Evolutionary conservation across 306 rosid species (phyloP), one percentile per base, ranked within the genome.

Genomic region (Inga leiocalycina): DNA sequence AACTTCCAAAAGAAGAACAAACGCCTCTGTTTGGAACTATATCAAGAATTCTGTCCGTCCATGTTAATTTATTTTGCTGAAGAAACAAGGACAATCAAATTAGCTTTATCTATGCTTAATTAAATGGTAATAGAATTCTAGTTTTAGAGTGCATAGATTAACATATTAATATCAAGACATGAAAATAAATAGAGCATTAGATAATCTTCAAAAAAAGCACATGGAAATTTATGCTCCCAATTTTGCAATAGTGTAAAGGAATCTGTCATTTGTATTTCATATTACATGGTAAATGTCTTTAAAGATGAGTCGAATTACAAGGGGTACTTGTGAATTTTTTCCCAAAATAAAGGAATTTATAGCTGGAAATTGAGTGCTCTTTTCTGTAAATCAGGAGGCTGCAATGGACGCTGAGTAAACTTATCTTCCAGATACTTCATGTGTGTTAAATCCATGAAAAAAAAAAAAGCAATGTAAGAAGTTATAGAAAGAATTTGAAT

Each of bases 371-470:
- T 95, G 81, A 95, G 61, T 71, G 96, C 87, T 84, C 86, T 92
- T 82, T 80, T 86, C 17, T 67, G 75, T 80, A 90, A 84, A 86
- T 92, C 94, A 62, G 6, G 32, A 80, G 98, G 98, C 61, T 93
- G 87, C 54, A 95, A 79, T 10, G 96, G 94, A 86, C 82, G 86
- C 48, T 88, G 91, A 30, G 98, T 92, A 86, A 87, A 95, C 89
- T 95, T 95, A 39, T 90, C 94, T 41, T 95, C 98, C 87, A 95
- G 84, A 88, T 92, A 92, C 98, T 93, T 88, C 44, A 32, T n/a
- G 46, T 30, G 24, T 12, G 48, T 22, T 64, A 2, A 56, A 12
- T 48, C 46, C 35, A 62, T 12, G 44, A 86, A 24, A 65, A 75
- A 10, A 35, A 7, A 71, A 59, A 61, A 6, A 45, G 16, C 45